Evolutionary conservation across 2,329 filamentous ascomycete species (phyloP).

Genomic region (Colletotrichum tofieldiae): DNA sequence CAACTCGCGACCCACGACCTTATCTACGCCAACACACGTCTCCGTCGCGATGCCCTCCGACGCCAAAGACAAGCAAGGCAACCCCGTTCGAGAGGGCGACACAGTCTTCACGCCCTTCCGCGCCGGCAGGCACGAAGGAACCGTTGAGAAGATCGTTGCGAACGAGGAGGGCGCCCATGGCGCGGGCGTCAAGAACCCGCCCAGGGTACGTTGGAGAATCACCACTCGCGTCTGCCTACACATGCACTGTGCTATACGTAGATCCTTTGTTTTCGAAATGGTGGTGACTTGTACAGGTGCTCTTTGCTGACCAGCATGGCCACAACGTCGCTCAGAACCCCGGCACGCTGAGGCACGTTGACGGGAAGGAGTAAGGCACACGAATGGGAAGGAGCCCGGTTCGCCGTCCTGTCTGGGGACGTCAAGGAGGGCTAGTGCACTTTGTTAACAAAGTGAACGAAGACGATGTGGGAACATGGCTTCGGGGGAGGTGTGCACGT

Average conservation of each 20-base stretch:
- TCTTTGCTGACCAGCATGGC: background rate
- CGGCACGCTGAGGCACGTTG: background rate
- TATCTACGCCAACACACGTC: background rate
- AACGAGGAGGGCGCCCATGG: background rate
- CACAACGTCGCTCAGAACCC: background rate
- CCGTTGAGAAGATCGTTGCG: background rate
- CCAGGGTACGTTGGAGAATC: background rate
- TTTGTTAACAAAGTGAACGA: background rate
- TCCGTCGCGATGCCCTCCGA: too few relatives aligned
- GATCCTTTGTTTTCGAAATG: background rate
- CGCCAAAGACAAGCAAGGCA: background rate
- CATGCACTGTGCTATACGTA: background rate
- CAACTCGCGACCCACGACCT: background rate
- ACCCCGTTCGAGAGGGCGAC: background rate
- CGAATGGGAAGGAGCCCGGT: background rate
- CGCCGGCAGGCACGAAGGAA: background rate
- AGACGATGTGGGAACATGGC: background rate
- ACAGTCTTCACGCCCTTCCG: background rate
- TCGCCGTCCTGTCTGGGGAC: background rate
- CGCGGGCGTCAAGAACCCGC: background rate
- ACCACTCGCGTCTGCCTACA: too few relatives aligned
- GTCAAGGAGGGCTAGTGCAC: too few relatives aligned
- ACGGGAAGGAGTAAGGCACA: background rate
- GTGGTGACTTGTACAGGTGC: background rate
- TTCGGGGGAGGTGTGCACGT: background rate